phyloP scores from a whole-genome alignment of 169 alveolate species.

The Theileria sp. region DNA sequence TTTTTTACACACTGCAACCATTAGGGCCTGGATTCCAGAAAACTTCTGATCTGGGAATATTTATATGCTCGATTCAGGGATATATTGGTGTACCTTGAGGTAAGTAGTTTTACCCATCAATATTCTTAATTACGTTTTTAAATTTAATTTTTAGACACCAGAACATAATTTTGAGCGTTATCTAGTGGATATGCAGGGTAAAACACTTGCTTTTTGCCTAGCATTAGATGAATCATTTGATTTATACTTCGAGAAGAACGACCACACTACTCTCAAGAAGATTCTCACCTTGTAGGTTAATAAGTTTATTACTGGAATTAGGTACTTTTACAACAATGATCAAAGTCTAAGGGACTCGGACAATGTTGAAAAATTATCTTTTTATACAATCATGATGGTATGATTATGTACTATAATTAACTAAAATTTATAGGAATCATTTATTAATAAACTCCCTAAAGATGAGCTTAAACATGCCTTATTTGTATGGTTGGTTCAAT shows the following conservation, averaged over 20 bases:
- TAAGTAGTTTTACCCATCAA: conserved; percentile 20
- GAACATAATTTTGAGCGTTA: conserved; percentile 35
- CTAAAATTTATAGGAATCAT: conserved; percentile 21
- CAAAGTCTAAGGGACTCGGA: conserved; percentile 20
- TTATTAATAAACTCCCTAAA: conserved; percentile 34
- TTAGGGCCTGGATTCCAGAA: conserved; percentile 48
- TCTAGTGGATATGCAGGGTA: conserved; percentile 63
- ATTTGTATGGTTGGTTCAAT: conserved; percentile 39
- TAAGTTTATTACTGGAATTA: not conserved
- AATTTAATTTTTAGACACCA: conserved; percentile 21
- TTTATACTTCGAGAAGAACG: conserved; percentile 21
- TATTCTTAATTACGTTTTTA: no score
- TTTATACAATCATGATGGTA: conserved; percentile 42
- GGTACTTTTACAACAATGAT: conserved; percentile 50
- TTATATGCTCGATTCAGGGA: conserved; percentile 46
- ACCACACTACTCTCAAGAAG: conserved; percentile 25
- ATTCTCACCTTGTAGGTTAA: conserved; percentile 32
- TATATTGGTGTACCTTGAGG: conserved; percentile 10
- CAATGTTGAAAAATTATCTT: conserved; percentile 21
- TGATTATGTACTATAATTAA: not conserved
- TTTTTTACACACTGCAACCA: not conserved
- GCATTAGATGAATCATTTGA: conserved; percentile 61
- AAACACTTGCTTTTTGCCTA: conserved; percentile 59
- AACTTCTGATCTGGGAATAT: conserved; percentile 58
- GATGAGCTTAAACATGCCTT: conserved; percentile 46